Evolutionary conservation across 2,329 filamentous ascomycete species (phyloP).

Genomic region (Pseudogymnoascus sp.): DNA sequence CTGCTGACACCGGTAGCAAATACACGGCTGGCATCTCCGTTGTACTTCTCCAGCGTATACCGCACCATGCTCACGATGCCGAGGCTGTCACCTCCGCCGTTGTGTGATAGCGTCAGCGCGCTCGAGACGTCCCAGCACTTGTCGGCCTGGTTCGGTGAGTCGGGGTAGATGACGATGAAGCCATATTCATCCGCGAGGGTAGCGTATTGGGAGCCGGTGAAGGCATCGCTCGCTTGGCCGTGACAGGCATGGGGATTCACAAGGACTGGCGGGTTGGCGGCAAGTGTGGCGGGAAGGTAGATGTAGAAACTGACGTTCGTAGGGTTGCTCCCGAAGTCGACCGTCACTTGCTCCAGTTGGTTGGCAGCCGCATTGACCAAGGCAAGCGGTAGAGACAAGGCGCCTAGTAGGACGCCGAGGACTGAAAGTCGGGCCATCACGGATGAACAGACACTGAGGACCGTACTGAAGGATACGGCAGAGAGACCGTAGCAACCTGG

Average conservation of each 20-base stretch:
- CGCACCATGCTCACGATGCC: conserved; percentile 51
- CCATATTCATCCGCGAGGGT: conserved; percentile 42
- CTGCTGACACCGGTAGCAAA: conserved; percentile 45
- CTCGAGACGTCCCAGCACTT: conserved; percentile 50
- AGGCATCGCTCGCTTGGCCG: conserved; percentile 42
- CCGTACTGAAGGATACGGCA: neutral
- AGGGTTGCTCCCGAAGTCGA: conserved; percentile 35
- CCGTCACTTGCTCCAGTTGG: conserved; percentile 26
- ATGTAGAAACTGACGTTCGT: conserved; percentile 41
- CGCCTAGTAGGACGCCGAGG: neutral
- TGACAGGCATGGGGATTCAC: conserved; percentile 46
- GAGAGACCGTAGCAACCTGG: neutral
- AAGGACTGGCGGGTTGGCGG: conserved; percentile 40
- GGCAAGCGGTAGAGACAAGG: neutral
- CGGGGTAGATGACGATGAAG: conserved; percentile 50
- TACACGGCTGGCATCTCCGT: conserved; percentile 41
- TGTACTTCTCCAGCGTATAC: conserved; percentile 45
- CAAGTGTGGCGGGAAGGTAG: conserved; percentile 38
- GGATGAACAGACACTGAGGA: neutral
- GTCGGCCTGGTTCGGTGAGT: conserved; percentile 39
- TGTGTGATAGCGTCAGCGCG: conserved; percentile 42
- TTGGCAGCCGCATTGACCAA: conserved; percentile 12
- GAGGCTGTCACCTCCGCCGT: conserved; percentile 48
- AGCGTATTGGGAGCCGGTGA: conserved; percentile 42
- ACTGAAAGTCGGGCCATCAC: neutral